These are phyloP conservation scores for Myrica gale DNA, from an alignment of 306 rosid species.

Conservation along the genomic window DNA sequence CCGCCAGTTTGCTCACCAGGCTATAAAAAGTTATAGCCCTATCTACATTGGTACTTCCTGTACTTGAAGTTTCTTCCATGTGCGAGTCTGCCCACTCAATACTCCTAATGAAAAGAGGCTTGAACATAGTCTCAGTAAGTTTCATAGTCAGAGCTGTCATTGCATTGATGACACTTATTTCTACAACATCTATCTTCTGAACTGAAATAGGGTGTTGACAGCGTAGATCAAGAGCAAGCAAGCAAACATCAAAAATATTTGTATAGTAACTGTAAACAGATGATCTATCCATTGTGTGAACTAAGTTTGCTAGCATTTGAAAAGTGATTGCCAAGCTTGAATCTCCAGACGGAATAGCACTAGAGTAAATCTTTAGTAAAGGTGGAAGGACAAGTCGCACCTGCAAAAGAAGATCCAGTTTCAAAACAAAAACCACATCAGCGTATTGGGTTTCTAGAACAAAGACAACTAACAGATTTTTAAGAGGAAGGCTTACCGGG, in stretches of 20 bases:
- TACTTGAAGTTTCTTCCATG: slow-evolving; percentile 42
- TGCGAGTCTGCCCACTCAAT: slow-evolving; percentile 88
- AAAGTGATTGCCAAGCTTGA: slow-evolving; percentile 61
- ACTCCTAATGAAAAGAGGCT: slow-evolving; percentile 75
- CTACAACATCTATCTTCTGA: slow-evolving; percentile 58
- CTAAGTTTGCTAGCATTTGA: slow-evolving; percentile 65
- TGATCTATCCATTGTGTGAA: slow-evolving; percentile 64
- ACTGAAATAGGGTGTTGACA: slow-evolving; percentile 57
- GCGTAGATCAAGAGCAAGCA: slow-evolving; percentile 84
- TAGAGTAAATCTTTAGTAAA: slow-evolving; percentile 57
- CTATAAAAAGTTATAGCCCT: slow-evolving; percentile 87
- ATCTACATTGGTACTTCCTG: slow-evolving; percentile 43
- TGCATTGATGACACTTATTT: slow-evolving; percentile 56
- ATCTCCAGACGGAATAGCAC: slow-evolving; percentile 71
- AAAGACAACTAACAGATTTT: background rate
- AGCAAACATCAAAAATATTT: slow-evolving; percentile 71
- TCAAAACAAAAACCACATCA: slow-evolving; percentile 9
- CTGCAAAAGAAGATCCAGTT: slow-evolving; percentile 38
- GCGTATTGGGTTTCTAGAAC: slow-evolving; percentile 1
- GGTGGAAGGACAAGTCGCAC: slow-evolving; percentile 80
- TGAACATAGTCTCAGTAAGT: slow-evolving; percentile 90
- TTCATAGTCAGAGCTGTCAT: slow-evolving; percentile 64
- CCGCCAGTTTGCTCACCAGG: slow-evolving; percentile 76
- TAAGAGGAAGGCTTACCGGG: slow-evolving; percentile 57
- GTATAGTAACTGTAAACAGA: slow-evolving; percentile 63